These are phyloP conservation scores for Nidularia pulvinata DNA, from an alignment of 768 basidiomycete species.

Conservation along the genomic window DNA sequence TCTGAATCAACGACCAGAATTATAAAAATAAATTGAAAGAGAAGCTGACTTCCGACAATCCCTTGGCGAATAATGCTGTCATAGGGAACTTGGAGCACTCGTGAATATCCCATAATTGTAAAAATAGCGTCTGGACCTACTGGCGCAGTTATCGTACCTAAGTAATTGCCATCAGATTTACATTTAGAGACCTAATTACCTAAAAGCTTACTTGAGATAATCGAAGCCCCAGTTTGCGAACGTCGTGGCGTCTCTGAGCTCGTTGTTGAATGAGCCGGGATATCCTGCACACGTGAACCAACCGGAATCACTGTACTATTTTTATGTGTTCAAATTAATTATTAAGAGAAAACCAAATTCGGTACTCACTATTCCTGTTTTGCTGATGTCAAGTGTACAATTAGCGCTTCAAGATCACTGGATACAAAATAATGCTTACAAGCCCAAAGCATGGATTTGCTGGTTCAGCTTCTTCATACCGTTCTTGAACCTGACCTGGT, in stretches of 20 bases:
- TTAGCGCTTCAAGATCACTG: too few species aligned
- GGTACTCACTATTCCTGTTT: slow-evolving; percentile 38
- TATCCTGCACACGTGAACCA: slow-evolving; percentile 71
- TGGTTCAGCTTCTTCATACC: slow-evolving; percentile 59
- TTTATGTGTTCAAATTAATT: not conserved
- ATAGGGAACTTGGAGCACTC: slow-evolving; percentile 41
- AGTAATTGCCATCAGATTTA: not conserved
- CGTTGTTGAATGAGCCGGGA: slow-evolving; percentile 65
- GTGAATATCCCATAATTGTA: not conserved
- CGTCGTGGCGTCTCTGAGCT: slow-evolving; percentile 50
- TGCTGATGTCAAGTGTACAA: slow-evolving; percentile 14
- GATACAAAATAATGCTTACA: slow-evolving; percentile 30
- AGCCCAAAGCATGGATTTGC: slow-evolving; percentile 55
- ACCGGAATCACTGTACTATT: slow-evolving; percentile 60
- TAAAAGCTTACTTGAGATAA: slow-evolving; percentile 52
- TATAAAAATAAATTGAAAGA: not conserved
- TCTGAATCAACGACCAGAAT: not conserved
- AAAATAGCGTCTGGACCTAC: slow-evolving; percentile 23
- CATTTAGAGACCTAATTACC: not conserved
- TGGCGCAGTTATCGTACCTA: slow-evolving; percentile 55
- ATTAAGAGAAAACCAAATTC: not conserved
- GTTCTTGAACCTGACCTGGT: slow-evolving; percentile 47
- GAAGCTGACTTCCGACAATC: slow-evolving; percentile 48
- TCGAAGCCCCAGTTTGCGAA: slow-evolving; percentile 71
- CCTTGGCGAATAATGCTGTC: slow-evolving; percentile 57